Evolutionary conservation across 257 asterid species (phyloP), one percentile per base, ranked within the genome.

Genomic region (Plantago ovata): DNA sequence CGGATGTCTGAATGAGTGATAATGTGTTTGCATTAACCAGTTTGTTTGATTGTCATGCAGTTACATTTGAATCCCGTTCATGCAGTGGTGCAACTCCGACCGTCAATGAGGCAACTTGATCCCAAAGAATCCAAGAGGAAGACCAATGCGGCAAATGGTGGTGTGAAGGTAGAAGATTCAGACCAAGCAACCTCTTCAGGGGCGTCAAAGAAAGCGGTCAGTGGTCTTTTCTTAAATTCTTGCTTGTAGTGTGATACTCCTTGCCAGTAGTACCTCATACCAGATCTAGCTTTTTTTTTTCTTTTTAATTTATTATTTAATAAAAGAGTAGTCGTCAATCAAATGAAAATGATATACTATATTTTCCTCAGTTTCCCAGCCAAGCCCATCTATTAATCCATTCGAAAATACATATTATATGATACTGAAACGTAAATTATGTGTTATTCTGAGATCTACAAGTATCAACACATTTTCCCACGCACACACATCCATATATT

Each of bases 71-170:
- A 71, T 67, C 95, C 91, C 64, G 46, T 92, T 71, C 86, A 88
- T 67, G 79, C 95, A 67, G 80, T 82, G 56, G 82, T 84, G 47
- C 98, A 92, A 75, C 93, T 92, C 49, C 90, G 95, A 64, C 89
- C 97, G 72, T 82, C 95, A 10, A 64, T 76, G 87, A 57, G 58
- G 15, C 87, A 77, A 69, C 77, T 64, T 40, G 74, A 70, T 65
- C 38, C 76, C 48, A 65, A 55, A 64, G 77, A 65, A n/a, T 63
- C 78, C 38, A 77, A 73, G 62, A 72, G 54, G 69, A 82, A 64
- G 77, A 61, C 62, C 23, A 45, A 2, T 62, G 53, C 22, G 18
- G 58, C 69, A 58, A 64, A 54, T 58, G 66, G 53, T 58, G 72
- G 47, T 62, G 60, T 71, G 77, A 75, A 79, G 77, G 60, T 12